A percentile compares a stretch with the other conserved stretches of the same genome.
Conservation (phyloP, 192 early-diverging fungal species). For the Ambispora gerdemannii region DNA sequence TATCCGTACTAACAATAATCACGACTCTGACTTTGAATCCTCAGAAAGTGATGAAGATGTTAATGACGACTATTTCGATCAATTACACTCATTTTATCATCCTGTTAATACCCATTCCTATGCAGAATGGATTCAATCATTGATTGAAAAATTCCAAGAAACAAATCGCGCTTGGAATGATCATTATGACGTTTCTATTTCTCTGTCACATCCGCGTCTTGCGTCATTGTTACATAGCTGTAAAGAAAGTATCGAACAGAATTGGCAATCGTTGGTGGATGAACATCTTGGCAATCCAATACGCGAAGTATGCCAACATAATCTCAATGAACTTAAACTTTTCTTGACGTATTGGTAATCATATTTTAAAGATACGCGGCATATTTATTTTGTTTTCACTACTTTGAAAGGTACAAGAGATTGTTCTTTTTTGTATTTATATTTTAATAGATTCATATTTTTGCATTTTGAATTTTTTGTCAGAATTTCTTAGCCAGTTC, state of each 20-base stretch:
- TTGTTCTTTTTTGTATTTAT: too few species aligned
- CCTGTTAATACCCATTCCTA: slow-evolving; percentile 9
- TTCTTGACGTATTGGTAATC: slow-evolving; percentile 19
- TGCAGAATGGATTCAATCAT: slow-evolving; percentile 15
- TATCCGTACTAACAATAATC: not conserved
- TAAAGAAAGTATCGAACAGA: slow-evolving; percentile 10
- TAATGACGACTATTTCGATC: not conserved
- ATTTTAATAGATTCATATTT: too few species aligned
- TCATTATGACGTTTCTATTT: slow-evolving; percentile 21
- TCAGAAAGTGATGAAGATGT: not conserved
- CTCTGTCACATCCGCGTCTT: not conserved
- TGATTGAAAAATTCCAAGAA: not conserved
- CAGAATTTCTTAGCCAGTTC: too few species aligned
- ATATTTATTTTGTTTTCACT: too few species aligned
- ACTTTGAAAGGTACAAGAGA: too few species aligned
- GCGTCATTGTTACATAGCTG: not conserved
- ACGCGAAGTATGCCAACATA: not conserved
- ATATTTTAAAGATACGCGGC: too few species aligned
- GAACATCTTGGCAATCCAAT: slow-evolving; percentile 4
- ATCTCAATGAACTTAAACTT: slow-evolving; percentile 11
- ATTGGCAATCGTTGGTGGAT: slow-evolving; percentile 15
- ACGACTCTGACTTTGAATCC: not conserved
- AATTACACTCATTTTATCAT: slow-evolving; percentile 17
- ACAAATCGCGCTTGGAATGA: slow-evolving; percentile 14
- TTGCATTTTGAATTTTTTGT: too few species aligned